Base-by-base conservation (phyloP, 169 alveolate genomes). In the Neospora caninum region DNA sequence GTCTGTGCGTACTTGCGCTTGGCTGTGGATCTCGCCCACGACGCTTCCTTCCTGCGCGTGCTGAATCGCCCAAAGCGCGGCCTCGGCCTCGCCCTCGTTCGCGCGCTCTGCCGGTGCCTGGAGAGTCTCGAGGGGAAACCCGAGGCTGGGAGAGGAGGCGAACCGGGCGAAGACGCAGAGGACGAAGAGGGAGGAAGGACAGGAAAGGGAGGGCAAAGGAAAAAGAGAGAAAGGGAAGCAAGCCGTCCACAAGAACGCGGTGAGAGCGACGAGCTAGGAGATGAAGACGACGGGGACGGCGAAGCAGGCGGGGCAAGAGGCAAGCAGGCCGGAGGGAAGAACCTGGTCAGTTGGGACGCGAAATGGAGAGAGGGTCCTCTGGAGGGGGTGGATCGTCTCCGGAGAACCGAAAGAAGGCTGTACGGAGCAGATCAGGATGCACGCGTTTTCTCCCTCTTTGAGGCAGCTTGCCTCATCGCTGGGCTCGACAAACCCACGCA, bases 31-130 rank as follows among this genome's bases (percentile, higher is more conserved):
- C 96, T 93, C 64, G 94, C 94, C 84, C 96, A 95, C 41, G 97
- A 97, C 94, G 94, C 94, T 58, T 94, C 96, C 78, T 96, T 97
- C 87, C 80, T 96, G 38, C 95, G 97, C 43, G 96, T 96, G 69
- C 95, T 96, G 38, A 96, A 97, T 93, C 95, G 95, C 84, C 98
- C 98, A 13, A 94, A 84, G 88, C 92, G 98, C 69, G 93, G 96
- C 54, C 91, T 97, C 22, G 98, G 98, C 18, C 88, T 91, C 34
- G 70, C 78, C 88, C 82, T 97, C 29, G 93, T 95, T 42, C 82
- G 91, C 39, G 87, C 88, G 92, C 82, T 97, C 54, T 64, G 73
- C 73, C 34, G 34, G 31, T 16, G 34, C 7, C 73, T 64, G 34
- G n/a, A 64, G 73, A 64, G n/a, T 4, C 73, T 64, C 73, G 73